A percentile compares a stretch with the other conserved stretches of the same genome.
Conservation (phyloP, 2,329 filamentous ascomycete genomes). For the Thielaviopsis ethacetica region DNA sequence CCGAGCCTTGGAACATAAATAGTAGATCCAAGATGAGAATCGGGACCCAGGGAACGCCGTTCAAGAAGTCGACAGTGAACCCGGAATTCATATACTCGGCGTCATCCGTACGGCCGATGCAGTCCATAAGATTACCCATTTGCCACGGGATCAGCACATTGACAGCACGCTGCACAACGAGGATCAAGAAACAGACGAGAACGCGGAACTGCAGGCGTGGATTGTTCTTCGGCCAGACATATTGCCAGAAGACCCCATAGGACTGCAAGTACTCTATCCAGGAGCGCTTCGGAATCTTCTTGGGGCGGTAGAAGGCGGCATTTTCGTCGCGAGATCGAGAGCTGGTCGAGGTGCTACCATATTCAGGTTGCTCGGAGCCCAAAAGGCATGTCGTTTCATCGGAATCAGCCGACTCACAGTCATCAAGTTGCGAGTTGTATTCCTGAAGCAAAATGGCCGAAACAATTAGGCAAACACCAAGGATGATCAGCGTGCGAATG, state of each 20-base stretch:
- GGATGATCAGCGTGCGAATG: slow-evolving; percentile 39
- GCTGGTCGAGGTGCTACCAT: slow-evolving; percentile 15
- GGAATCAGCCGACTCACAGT: slow-evolving; percentile 23
- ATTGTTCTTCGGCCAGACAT: slow-evolving; percentile 84
- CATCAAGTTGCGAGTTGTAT: slow-evolving; percentile 13
- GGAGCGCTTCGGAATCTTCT: slow-evolving; percentile 67
- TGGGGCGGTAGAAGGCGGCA: slow-evolving; percentile 76
- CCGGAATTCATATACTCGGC: slow-evolving; percentile 26
- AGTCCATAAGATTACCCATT: slow-evolving; percentile 63
- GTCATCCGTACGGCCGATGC: slow-evolving; percentile 39
- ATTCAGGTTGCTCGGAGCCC: background rate
- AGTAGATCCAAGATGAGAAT: slow-evolving; percentile 29
- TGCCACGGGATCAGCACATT: slow-evolving; percentile 77
- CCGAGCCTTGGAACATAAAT: slow-evolving; percentile 58
- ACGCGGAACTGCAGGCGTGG: slow-evolving; percentile 59
- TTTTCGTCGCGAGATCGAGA: slow-evolving; percentile 35
- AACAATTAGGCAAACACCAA: slow-evolving; percentile 45
- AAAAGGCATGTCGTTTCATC: slow-evolving; percentile 51
- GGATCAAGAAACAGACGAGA: slow-evolving; percentile 63
- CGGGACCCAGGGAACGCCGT: slow-evolving; percentile 45
- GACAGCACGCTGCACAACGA: slow-evolving; percentile 65
- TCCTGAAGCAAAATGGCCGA: slow-evolving; percentile 17
- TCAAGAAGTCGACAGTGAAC: slow-evolving; percentile 13
- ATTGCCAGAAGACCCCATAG: slow-evolving; percentile 88
- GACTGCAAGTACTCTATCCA: slow-evolving; percentile 95